Base-by-base conservation (phyloP, 371 early-diverging fungal species). In the Mortierella sp. region DNA sequence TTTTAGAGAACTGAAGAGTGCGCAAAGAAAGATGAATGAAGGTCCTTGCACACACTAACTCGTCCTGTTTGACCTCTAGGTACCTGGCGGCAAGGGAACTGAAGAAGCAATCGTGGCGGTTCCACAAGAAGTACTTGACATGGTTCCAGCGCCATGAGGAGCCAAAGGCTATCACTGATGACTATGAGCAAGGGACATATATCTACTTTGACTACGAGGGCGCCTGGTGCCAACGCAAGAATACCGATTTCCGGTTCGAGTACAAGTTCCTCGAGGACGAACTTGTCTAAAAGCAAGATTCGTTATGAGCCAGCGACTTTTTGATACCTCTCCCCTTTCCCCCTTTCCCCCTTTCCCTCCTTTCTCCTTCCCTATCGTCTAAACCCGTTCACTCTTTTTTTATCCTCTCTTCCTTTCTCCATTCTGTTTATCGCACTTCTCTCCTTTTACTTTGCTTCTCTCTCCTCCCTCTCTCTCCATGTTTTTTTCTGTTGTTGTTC, bases 131-230 rank as follows among this genome's bases (percentile, higher is more conserved):
- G 90, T 99, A 99, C 83, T 89, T 94, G 79, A 99, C 99, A 35
- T 99, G 99, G 99, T 99, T 99, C 92, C 99, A 99, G 87, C 95
- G 99, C 38, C 97, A 97, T 83, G 98, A 99, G 82, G 99, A 99
- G 88, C 99, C 99, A n/a, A 96, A 95, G 83, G 92, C 94, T 29
- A 98, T 99, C 73, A 99, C 98, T 12, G 98, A 99, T 72, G 98
- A 99, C 85, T 99, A 97, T 91, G 99, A 99, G 88, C 96, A 97
- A 89, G 99, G 99, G 29, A 98, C 99, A 14, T 99, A 99, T 87
- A 93, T 99, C 63, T 99, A 99, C 90, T 99, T 99, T 91, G 99
- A 99, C 88, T 99, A 98, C 87, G 99, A 99, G 83, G 97, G 96
- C 21, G 95, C 97, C 60, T 99, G 99, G 99, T 97, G 97, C 84